Base-by-base conservation (phyloP, 805 yeast species). In the Metschnikowia peoriensis region DNA sequence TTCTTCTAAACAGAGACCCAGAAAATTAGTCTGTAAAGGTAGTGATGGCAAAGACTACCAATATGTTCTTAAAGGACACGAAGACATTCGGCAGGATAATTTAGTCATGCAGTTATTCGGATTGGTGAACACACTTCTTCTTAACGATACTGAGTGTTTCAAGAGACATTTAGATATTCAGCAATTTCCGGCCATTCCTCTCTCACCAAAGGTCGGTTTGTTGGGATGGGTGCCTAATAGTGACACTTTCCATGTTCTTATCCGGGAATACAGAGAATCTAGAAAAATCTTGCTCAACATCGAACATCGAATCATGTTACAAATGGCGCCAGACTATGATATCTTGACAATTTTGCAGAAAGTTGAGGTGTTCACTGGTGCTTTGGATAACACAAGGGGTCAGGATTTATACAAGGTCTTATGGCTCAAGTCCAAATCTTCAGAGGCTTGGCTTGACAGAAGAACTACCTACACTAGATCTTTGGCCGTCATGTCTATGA, bases 401-500 rank as follows among this genome's bases (percentile, higher is more conserved):
- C 97, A 94, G 69, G 99, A 94, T 70, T 75, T 94, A 59, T 93
- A 94, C 71, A 88, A 93, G 60, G 97, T 96, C 3, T 73, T 96
- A 61, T 94, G 99, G 99, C 79, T 94, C 59, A 94, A 94, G 73
- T 89, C 97, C 44, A 84, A 94, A 59, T 89, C 97, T 0, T 90
- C 97, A 0, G 99, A 94, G 69, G 91, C 97, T 0, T 94, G 99
- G 99, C 76, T 94, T 39, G 98, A 94, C 66, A 83, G 99, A 61
- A 84, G 99, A 67, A 93, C 97, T 0, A 92, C 96, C 1, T 94
- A 94, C 65, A 93, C 98, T 0, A 78, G 99, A 52, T 94, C 98
- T 0, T 76, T 94, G 58, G 99, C 99, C 0, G 97, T 90, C 6
- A 96, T 94, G 98, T 93, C 98, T 0, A 94, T 94, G 97, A 97